These are phyloP conservation scores for Ganoderma lucidum DNA, from an alignment of 1,284 basidiomycete species.

Conservation along the genomic window DNA sequence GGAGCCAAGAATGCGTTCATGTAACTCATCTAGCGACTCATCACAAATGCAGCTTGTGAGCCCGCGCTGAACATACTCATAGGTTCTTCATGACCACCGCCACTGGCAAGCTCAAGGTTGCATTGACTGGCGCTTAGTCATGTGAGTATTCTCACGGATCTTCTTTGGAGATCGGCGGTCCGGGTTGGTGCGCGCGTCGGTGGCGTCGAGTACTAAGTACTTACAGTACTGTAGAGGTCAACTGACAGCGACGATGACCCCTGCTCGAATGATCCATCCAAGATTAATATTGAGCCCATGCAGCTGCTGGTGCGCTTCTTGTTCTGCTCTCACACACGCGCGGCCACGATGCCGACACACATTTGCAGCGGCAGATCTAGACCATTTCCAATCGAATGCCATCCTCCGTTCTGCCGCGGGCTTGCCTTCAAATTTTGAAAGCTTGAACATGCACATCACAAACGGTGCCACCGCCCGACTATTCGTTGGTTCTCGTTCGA, in stretches of 20 bases:
- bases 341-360: slow-evolving; percentile 1
- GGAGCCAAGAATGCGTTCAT: too few relatives aligned
- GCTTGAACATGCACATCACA: neutral
- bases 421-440: neutral
- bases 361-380: neutral
- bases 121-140: neutral
- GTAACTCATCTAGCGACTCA: too few relatives aligned
- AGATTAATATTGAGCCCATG: neutral
- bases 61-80: too few relatives aligned
- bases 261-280: neutral
- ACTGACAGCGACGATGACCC: slow-evolving; percentile 2
- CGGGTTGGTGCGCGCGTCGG: neutral
- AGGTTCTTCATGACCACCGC: too few relatives aligned
- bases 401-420: neutral
- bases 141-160: neutral
- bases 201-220: neutral
- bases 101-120: too few relatives aligned
- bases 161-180: neutral
- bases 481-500: neutral
- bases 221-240: neutral
- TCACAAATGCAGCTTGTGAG: too few relatives aligned
- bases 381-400: neutral
- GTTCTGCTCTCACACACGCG: neutral
- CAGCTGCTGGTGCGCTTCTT: neutral
- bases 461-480: neutral